phyloP scores from a whole-genome alignment of 2,329 filamentous ascomycete genomes.

The Fusarium xylarioides region DNA sequence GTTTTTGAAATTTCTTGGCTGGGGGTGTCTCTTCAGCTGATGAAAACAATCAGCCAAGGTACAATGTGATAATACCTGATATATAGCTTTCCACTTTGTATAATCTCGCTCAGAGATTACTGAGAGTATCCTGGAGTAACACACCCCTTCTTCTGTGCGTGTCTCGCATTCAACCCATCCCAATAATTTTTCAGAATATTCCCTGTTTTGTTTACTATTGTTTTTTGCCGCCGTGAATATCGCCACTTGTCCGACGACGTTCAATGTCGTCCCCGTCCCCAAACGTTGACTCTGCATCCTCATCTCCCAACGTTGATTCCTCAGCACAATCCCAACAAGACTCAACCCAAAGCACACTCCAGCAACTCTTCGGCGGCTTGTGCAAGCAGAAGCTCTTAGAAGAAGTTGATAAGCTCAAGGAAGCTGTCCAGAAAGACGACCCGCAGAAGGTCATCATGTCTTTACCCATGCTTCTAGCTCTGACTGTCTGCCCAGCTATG shows the following conservation, averaged over 20 bases:
- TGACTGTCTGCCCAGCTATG: conserved; percentile 50
- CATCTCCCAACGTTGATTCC: conserved; percentile 9
- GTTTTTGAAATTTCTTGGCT: conserved; percentile 10
- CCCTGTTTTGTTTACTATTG: conserved; percentile 14
- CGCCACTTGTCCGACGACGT: conserved; percentile 20
- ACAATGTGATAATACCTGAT: not conserved
- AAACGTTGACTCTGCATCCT: conserved; percentile 19
- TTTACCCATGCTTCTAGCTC: conserved; percentile 42
- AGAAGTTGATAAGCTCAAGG: conserved; percentile 42
- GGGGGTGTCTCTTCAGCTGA: not conserved
- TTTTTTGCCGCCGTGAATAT: conserved; percentile 25
- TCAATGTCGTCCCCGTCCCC: conserved; percentile 36
- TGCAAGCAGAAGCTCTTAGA: conserved; percentile 40
- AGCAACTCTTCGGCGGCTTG: conserved; percentile 34
- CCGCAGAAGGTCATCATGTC: conserved; percentile 42
- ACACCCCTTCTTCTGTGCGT: conserved; percentile 13
- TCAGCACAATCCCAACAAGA: conserved; percentile 21
- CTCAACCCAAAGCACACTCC: conserved; percentile 28
- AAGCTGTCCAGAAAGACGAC: conserved; percentile 39
- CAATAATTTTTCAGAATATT: conserved; percentile 16
- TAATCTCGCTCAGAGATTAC: conserved; percentile 19
- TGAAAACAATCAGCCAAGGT: not conserved
- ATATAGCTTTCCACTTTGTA: conserved; percentile 27
- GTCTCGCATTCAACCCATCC: conserved; percentile 25
- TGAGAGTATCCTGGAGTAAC: conserved; percentile 19